Evolutionary conservation across 2,329 filamentous ascomycete species (phyloP).

Genomic region (Nothophaeocryptopus gaeumannii): DNA sequence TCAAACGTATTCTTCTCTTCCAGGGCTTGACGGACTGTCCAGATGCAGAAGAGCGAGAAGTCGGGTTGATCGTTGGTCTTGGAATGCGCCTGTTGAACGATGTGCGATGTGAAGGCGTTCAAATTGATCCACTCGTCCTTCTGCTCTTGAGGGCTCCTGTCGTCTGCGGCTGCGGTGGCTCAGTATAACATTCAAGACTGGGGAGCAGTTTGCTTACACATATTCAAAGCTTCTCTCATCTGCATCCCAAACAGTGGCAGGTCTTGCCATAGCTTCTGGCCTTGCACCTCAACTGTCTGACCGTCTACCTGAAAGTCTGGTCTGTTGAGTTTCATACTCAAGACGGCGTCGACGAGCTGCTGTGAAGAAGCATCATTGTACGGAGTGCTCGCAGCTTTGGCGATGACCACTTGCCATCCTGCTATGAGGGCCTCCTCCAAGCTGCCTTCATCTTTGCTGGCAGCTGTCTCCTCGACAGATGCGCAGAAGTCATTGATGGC

Average conservation of each 20-base stretch:
- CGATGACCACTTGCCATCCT: conserved; percentile 24
- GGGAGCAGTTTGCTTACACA: conserved; percentile 15
- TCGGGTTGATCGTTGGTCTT: conserved; percentile 24
- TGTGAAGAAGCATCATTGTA: conserved; percentile 14
- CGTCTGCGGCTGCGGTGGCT: conserved; percentile 20
- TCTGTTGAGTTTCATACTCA: neutral
- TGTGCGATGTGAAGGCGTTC: conserved; percentile 30
- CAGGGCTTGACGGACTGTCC: conserved; percentile 31
- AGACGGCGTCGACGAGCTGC: conserved; percentile 15
- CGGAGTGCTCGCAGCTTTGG: conserved; percentile 23
- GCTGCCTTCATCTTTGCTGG: conserved; percentile 7
- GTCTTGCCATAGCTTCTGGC: conserved; percentile 29
- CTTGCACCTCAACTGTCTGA: conserved; percentile 23
- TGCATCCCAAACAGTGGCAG: conserved; percentile 31
- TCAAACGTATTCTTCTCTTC: conserved; percentile 28
- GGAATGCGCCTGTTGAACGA: conserved; percentile 25
- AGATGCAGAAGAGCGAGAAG: conserved; percentile 31
- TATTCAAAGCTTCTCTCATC: conserved; percentile 34
- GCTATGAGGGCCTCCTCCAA: conserved; percentile 23
- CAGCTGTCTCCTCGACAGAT: conserved; percentile 22
- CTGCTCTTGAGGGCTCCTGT: conserved; percentile 17
- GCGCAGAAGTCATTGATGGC: conserved; percentile 22
- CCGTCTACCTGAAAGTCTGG: conserved; percentile 21
- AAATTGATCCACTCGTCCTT: conserved; percentile 31
- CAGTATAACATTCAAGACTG: neutral